Conservation (phyloP, 1,284 basidiomycete species). For the Polyporus tsugae region DNA sequence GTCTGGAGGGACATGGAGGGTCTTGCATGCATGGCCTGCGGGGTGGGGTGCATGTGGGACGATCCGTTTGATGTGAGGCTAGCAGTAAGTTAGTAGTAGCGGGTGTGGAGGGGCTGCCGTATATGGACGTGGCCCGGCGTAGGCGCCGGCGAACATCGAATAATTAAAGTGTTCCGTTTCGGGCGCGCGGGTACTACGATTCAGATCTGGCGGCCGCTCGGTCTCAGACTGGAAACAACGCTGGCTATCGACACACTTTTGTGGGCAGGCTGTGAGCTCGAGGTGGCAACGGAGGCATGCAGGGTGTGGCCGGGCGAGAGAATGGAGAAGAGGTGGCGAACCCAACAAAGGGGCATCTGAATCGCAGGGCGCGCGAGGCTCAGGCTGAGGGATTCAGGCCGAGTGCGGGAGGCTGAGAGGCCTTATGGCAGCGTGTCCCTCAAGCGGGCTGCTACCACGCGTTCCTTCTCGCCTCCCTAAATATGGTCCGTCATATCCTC, state of each 20-base stretch:
- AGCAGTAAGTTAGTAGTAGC: no score
- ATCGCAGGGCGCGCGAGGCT: conserved; percentile 6
- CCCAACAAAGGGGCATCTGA: conserved; percentile 14
- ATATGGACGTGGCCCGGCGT: not conserved
- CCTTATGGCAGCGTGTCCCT: conserved; percentile 41
- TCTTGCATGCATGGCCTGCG: not conserved
- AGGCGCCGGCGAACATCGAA: not conserved
- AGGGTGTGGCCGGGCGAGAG: conserved; percentile 1
- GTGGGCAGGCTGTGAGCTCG: not conserved
- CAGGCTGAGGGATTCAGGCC: conserved; percentile 15
- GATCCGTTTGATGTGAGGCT: not conserved
- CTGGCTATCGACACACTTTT: not conserved
- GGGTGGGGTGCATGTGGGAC: conserved; percentile 29
- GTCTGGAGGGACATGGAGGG: not conserved
- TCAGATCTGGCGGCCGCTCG: conserved; percentile 9
- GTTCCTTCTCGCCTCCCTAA: conserved; percentile 43
- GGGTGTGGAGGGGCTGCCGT: conserved; percentile 4
- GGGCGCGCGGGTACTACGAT: conserved; percentile 3
- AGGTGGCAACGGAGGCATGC: conserved; percentile 7
- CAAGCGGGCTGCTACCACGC: conserved; percentile 44
- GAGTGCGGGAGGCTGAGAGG: conserved; percentile 18
- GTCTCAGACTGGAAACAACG: conserved; percentile 21
- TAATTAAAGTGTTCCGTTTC: not conserved
- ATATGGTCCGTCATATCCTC: conserved; percentile 44
- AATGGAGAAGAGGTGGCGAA: conserved; percentile 8